A percentile compares a stretch with the other conserved stretches of the same genome.
Conservation (phyloP, 75 land plant genomes). For the Chamaecyparis obtusa region DNA sequence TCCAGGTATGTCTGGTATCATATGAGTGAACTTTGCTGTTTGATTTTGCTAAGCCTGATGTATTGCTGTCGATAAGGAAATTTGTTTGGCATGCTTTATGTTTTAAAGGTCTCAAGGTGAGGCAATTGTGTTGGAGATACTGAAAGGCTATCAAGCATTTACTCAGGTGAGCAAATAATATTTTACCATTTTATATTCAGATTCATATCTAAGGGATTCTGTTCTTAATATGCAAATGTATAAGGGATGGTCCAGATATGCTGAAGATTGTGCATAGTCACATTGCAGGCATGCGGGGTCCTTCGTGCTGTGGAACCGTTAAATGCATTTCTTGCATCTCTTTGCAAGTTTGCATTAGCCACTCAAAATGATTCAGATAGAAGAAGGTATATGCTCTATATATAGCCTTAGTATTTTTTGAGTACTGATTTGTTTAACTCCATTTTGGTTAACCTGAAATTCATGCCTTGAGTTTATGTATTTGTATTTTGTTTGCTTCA, state of each 20-base stretch:
- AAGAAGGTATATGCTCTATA: constrained; percentile 38
- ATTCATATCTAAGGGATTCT: background rate
- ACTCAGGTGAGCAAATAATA: constrained; percentile 65
- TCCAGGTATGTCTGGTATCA: constrained; percentile 48
- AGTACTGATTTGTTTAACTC: background rate
- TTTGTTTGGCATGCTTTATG: constrained; percentile 10
- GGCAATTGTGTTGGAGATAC: constrained; percentile 84
- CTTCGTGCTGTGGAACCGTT: constrained; percentile 90
- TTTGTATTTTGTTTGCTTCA: background rate
- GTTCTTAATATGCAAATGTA: background rate
- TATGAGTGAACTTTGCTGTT: background rate
- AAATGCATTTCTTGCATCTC: constrained; percentile 89
- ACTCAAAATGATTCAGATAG: constrained; percentile 68
- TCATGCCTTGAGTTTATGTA: constrained; percentile 5
- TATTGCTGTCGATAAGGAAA: background rate
- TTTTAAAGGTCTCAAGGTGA: constrained; percentile 92
- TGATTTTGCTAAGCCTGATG: background rate
- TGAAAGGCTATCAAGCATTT: constrained; percentile 98
- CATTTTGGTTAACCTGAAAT: background rate
- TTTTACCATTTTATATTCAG: background rate
- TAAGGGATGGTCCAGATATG: background rate
- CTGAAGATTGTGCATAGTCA: background rate
- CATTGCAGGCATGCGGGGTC: constrained; percentile 90
- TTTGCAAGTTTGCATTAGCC: constrained; percentile 81
- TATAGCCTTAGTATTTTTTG: constrained; percentile 1